Conservation (phyloP, 345 rosid genomes). For the Brassica juncea region DNA sequence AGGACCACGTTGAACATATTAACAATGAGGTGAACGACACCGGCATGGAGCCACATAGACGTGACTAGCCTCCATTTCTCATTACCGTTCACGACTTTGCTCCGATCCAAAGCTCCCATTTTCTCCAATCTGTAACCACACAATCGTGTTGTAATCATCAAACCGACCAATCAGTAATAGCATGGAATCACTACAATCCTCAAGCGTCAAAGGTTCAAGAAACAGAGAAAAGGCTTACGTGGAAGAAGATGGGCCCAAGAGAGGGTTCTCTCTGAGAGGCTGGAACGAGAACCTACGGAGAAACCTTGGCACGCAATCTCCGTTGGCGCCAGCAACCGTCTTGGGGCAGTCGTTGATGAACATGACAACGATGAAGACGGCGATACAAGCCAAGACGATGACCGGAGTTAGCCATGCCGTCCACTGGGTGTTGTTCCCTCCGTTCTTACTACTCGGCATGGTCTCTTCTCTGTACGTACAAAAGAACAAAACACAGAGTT, state of each 20-base stretch:
- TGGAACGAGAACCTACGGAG: conserved; percentile 81
- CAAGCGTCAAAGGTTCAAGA: neutral
- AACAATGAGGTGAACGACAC: conserved; percentile 75
- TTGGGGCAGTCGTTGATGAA: conserved; percentile 84
- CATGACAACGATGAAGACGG: conserved; percentile 68
- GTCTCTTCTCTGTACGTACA: conserved; percentile 7
- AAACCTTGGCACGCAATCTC: conserved; percentile 65
- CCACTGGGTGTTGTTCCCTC: conserved; percentile 52
- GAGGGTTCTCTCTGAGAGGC: conserved; percentile 84
- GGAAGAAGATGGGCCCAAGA: conserved; percentile 85
- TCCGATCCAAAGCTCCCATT: conserved; percentile 77
- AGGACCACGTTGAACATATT: conserved; percentile 75
- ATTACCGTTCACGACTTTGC: conserved; percentile 56
- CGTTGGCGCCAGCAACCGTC: conserved; percentile 43
- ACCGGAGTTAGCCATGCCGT: conserved; percentile 83
- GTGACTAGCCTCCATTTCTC: conserved; percentile 89
- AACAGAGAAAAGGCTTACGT: conserved; percentile 48
- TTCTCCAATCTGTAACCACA: conserved; percentile 62
- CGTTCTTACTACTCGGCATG: conserved; percentile 48
- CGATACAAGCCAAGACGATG: conserved; percentile 69
- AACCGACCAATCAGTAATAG: neutral
- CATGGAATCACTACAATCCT: neutral
- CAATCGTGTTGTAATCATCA: neutral
- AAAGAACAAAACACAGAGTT: neutral
- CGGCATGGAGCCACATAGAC: conserved; percentile 92